Evolutionary conservation across 139 green algal species (phyloP), one percentile per base, ranked within the genome.

Genomic region (Choricystis sp.): DNA sequence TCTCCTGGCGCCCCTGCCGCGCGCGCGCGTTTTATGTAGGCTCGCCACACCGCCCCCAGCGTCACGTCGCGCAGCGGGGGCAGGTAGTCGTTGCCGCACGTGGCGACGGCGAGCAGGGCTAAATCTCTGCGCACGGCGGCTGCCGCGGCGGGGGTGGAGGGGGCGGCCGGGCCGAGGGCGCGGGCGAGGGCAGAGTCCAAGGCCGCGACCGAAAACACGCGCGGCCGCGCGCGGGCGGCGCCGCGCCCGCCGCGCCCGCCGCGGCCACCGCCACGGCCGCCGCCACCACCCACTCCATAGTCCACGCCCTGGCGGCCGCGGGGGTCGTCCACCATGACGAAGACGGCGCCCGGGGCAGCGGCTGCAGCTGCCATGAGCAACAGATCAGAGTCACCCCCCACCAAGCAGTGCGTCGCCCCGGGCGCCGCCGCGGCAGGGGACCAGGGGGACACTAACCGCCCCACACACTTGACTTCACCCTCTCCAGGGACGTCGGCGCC

Each of bases 381-480:
- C 28, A 94, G 74, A 69, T 95, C 86, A 0, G 83, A 84, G 69
- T 94, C 87, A 48, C 79, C 80, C 19, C 84, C 80, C 60, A 90
- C 61, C 59, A 92, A 77, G 26, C 80, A 69, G 65, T 78, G 72
- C 4, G 63, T 68, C 26, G 64, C 62, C 31, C 20, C n/a, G 22
- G 29, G 23, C 2, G 23, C 5, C 20, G 27, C 25, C 21, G 29
- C n/a, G n/a, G 14, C 28, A 29, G 29, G 23, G 56, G 16, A 24
- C 20, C 31, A 3, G 28, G 69, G 79, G n/a, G 73, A 64, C 59
- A 83, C 74, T 49, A 94, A 70, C 29, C 84, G 74, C 0, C 74
- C 73, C 29, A 94, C 57, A 25, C 94, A 85, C 69, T 95, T 95
- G n/a, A 90, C 73, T 74, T 95, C 87, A 1, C 87, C 87, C 71